These are phyloP conservation scores for Saksenaea oblongispora DNA, from an alignment of 371 early-diverging fungal genomes.

Conservation along the genomic window DNA sequence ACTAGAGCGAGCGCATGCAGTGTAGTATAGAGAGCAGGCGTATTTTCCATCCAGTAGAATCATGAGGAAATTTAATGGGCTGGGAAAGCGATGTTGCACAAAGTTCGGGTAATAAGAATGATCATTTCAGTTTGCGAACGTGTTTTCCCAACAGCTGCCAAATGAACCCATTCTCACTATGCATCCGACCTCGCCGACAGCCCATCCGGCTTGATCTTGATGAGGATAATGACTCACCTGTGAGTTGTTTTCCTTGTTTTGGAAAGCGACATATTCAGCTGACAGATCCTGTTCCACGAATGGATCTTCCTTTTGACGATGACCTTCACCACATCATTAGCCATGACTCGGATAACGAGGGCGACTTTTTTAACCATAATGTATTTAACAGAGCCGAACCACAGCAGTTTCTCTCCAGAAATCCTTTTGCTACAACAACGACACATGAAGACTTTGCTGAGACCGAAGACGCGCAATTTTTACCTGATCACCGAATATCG, in stretches of 20 bases:
- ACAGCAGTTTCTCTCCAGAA: slow-evolving; percentile 18
- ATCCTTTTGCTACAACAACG: slow-evolving; percentile 13
- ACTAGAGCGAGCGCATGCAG: too few species aligned
- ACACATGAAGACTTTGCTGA: slow-evolving; percentile 11
- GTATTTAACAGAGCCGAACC: slow-evolving; percentile 6
- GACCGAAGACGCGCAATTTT: slow-evolving; percentile 21
- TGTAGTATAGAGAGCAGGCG: too few species aligned
- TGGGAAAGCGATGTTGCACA: too few species aligned
- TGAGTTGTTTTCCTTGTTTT: not conserved
- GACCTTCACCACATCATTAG: not conserved
- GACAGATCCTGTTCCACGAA: not conserved
- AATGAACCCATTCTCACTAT: not conserved
- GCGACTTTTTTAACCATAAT: not conserved
- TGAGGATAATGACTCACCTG: not conserved
- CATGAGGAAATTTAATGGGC: too few species aligned
- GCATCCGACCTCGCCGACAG: not conserved
- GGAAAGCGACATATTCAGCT: not conserved
- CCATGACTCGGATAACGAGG: slow-evolving; percentile 1
- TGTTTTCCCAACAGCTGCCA: not conserved
- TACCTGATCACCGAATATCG: slow-evolving; percentile 29
- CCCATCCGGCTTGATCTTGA: not conserved
- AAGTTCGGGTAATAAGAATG: too few species aligned
- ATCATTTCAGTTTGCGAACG: too few species aligned
- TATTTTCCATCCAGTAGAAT: too few species aligned
- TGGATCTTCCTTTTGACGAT: not conserved